Evolutionary conservation across 2,329 filamentous ascomycete genomes (phyloP).

Genomic region (Chrysosporium queenslandicum): DNA sequence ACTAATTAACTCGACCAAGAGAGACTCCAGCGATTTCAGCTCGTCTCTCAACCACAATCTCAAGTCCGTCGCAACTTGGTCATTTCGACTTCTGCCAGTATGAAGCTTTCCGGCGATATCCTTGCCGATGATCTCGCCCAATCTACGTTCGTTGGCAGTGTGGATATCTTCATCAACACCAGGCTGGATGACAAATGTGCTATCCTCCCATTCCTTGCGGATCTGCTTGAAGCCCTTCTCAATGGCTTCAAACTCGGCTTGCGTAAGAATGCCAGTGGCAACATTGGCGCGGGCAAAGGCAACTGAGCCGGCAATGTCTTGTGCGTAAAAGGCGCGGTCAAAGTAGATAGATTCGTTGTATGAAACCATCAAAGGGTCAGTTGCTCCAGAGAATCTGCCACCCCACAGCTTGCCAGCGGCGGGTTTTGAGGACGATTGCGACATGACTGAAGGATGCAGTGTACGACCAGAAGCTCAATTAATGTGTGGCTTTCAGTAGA

Average conservation of each 20-base stretch:
- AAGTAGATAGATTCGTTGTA: slow-evolving; percentile 72
- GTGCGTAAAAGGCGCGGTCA: slow-evolving; percentile 61
- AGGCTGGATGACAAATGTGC: slow-evolving; percentile 21
- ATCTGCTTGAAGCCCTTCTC: slow-evolving; percentile 55
- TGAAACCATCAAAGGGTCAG: slow-evolving; percentile 68
- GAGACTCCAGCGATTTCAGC: slow-evolving; percentile 57
- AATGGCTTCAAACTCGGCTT: slow-evolving; percentile 59
- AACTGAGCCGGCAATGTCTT: slow-evolving; percentile 66
- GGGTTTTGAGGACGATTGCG: slow-evolving; percentile 10
- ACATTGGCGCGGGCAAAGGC: slow-evolving; percentile 67
- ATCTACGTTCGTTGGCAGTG: slow-evolving; percentile 41
- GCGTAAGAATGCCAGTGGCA: slow-evolving; percentile 59
- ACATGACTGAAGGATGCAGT: neutral
- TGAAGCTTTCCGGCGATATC: slow-evolving; percentile 80
- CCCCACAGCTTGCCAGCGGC: slow-evolving; percentile 20
- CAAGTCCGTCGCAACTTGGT: slow-evolving; percentile 86
- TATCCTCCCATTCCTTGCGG: slow-evolving; percentile 26
- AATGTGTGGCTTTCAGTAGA: neutral
- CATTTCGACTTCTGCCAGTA: slow-evolving; percentile 77
- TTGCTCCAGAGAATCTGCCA: slow-evolving; percentile 52
- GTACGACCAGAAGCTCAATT: neutral
- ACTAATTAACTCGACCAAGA: slow-evolving; percentile 58
- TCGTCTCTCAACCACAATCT: slow-evolving; percentile 75
- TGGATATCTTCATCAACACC: slow-evolving; percentile 24
- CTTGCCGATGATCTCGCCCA: slow-evolving; percentile 78